Conservation (phyloP, 1,139 yeast genomes). For the Yamadazyma oceani region DNA sequence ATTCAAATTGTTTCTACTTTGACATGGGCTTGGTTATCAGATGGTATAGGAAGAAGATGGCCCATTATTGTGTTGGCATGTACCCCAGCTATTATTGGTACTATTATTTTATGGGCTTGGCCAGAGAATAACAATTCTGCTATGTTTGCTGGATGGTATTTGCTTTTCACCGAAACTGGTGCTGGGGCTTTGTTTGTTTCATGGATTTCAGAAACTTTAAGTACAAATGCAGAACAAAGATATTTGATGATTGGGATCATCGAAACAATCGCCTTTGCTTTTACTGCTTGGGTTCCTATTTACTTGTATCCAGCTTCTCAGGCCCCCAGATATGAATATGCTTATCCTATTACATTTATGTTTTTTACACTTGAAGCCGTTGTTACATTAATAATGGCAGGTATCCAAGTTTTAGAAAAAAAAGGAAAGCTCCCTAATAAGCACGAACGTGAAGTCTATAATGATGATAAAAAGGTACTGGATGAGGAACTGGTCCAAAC, state of each 20-base stretch:
- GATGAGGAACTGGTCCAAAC: not conserved
- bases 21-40: conserved; percentile 21
- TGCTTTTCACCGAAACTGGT: conserved; percentile 20
- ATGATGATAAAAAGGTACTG: conserved; percentile 1
- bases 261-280: conserved; percentile 19
- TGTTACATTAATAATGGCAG: conserved; percentile 13
- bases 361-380: conserved; percentile 19
- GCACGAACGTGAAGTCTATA: conserved; percentile 5
- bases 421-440: conserved; percentile 11
- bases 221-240: conserved; percentile 20
- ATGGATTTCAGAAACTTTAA: conserved; percentile 22
- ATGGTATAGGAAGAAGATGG: conserved; percentile 22
- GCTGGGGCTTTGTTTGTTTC: conserved; percentile 22
- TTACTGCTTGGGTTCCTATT: conserved; percentile 23
- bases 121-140: conserved; percentile 9
- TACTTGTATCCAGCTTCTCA: conserved; percentile 16
- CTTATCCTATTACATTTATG: conserved; percentile 20
- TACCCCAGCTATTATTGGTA: conserved; percentile 18
- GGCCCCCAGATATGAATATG: conserved; percentile 21
- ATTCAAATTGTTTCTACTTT: conserved; percentile 22
- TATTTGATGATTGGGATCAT: conserved; percentile 20
- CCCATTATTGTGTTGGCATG: conserved; percentile 16
- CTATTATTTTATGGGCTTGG: conserved; percentile 18
- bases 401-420: conserved; percentile 9
- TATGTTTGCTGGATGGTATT: conserved; percentile 22